Conservation (phyloP, 2,329 filamentous ascomycete species). For the Nectriaceae sp. region DNA sequence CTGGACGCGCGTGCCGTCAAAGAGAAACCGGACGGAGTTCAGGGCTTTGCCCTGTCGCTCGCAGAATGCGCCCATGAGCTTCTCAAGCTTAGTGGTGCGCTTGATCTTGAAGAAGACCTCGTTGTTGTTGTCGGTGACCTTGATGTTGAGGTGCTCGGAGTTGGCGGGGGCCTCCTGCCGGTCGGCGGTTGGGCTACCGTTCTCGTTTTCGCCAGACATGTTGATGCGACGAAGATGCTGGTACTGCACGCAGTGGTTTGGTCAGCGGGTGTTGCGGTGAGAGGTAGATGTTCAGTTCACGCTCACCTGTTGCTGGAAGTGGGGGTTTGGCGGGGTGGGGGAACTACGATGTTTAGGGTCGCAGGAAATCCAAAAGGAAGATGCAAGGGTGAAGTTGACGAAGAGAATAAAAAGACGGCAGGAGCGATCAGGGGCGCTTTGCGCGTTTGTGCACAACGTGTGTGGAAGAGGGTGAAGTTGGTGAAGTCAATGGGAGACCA, state of each 20-base stretch:
- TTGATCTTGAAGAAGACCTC: slow-evolving; percentile 99
- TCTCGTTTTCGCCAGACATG: slow-evolving; percentile 51
- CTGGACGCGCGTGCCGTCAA: slow-evolving; percentile 92
- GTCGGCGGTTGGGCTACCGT: slow-evolving; percentile 51
- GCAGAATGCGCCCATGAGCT: slow-evolving; percentile 98
- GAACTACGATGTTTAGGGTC: background rate
- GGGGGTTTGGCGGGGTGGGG: slow-evolving; percentile 6
- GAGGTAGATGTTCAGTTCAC: slow-evolving; percentile 1
- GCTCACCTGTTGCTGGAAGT: background rate
- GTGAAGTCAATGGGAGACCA: slow-evolving; percentile 5
- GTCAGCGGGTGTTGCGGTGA: slow-evolving; percentile 4
- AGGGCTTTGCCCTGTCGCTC: slow-evolving; percentile 90
- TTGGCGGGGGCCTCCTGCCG: slow-evolving; percentile 47
- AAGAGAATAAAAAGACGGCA: slow-evolving; percentile 4
- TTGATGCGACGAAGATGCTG: slow-evolving; percentile 12
- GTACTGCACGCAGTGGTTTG: slow-evolving; percentile 17
- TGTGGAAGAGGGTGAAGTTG: slow-evolving; percentile 17
- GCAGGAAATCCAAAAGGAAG: background rate
- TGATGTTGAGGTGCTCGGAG: slow-evolving; percentile 94
- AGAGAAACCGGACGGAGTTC: slow-evolving; percentile 86
- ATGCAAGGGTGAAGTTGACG: background rate
- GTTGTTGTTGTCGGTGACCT: slow-evolving; percentile 99
- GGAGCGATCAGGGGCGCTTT: slow-evolving; percentile 1
- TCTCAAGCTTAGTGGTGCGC: slow-evolving; percentile 91
- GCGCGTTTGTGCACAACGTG: slow-evolving; percentile 8